phyloP scores from a whole-genome alignment of 23 red algal genomes.

The Cyanidioschyzon merolae region DNA sequence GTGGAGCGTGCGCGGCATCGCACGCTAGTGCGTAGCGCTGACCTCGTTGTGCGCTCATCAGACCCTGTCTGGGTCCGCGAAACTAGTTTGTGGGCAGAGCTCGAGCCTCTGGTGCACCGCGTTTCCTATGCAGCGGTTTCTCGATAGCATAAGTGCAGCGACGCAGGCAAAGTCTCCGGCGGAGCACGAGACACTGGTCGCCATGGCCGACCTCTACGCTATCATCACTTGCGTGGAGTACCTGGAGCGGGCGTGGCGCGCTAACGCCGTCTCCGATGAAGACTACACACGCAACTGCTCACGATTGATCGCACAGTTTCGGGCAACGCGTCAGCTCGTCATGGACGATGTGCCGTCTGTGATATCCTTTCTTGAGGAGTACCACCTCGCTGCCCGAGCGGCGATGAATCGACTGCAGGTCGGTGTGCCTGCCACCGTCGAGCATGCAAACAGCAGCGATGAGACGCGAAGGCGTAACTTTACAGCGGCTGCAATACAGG shows the following conservation, averaged over 20 bases:
- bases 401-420: constrained; percentile 14
- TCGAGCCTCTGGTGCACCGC: too few species aligned
- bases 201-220: constrained; percentile 12
- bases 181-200: constrained; percentile 1
- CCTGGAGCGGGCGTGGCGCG: constrained; percentile 6
- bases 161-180: background rate
- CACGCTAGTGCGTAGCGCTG: too few species aligned
- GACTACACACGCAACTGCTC: background rate
- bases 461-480: constrained; percentile 1
- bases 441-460: constrained; percentile 9
- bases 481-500: constrained; percentile 1
- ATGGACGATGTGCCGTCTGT: constrained; percentile 5
- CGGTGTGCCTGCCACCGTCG: constrained; percentile 7
- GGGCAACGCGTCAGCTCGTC: constrained; percentile 3
- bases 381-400: background rate
- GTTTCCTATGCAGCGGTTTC: too few species aligned
- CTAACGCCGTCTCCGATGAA: constrained; percentile 1
- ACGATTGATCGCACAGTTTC: constrained; percentile 2
- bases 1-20: too few species aligned
- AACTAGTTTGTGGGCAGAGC: too few species aligned
- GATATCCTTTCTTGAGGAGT: constrained; percentile 14
- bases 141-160: background rate
- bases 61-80: too few species aligned
- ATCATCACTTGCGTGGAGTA: constrained; percentile 6
- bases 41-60: too few species aligned